These are phyloP conservation scores for Volvariella surrecta DNA, from an alignment of 1,284 basidiomycete genomes.

Conservation along the genomic window DNA sequence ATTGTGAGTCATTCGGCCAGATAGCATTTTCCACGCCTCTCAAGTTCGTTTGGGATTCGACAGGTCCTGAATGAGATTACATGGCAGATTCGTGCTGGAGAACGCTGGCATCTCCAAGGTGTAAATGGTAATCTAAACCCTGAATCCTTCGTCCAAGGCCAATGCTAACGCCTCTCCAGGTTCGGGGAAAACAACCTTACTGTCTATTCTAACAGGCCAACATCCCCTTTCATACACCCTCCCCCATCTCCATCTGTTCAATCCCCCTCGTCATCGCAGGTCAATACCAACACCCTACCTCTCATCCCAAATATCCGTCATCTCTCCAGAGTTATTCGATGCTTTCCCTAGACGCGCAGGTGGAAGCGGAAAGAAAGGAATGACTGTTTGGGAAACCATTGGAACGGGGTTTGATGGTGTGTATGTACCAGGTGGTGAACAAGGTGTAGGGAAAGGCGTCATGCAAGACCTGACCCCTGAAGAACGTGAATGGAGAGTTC, in stretches of 20 bases:
- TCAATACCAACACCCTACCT: conserved; percentile 59
- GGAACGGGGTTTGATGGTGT: conserved; percentile 82
- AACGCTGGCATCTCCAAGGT: conserved; percentile 84
- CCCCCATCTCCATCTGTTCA: conserved; percentile 31
- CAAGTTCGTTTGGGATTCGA: background rate
- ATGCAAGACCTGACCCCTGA: conserved; percentile 3
- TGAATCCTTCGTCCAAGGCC: background rate
- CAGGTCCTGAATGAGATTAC: conserved; percentile 68
- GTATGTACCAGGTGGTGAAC: conserved; percentile 48
- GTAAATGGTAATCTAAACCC: conserved; percentile 59
- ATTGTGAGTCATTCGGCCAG: conserved; percentile 29
- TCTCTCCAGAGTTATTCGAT: conserved; percentile 86
- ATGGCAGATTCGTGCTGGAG: conserved; percentile 76
- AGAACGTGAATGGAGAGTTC: conserved; percentile 8
- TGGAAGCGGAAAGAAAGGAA: conserved; percentile 27
- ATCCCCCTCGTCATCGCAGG: conserved; percentile 45
- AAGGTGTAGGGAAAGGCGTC: conserved; percentile 32
- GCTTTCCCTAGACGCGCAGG: conserved; percentile 73
- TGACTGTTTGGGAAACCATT: conserved; percentile 72
- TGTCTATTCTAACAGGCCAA: conserved; percentile 89
- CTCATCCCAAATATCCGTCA: conserved; percentile 74
- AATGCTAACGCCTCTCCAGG: conserved; percentile 32
- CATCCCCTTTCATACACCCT: conserved; percentile 92
- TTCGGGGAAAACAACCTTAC: conserved; percentile 91
- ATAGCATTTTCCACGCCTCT: background rate